These are phyloP conservation scores for Pseudonitzschia pungens DNA, from an alignment of 108 stramenopile genomes.

Conservation along the genomic window DNA sequence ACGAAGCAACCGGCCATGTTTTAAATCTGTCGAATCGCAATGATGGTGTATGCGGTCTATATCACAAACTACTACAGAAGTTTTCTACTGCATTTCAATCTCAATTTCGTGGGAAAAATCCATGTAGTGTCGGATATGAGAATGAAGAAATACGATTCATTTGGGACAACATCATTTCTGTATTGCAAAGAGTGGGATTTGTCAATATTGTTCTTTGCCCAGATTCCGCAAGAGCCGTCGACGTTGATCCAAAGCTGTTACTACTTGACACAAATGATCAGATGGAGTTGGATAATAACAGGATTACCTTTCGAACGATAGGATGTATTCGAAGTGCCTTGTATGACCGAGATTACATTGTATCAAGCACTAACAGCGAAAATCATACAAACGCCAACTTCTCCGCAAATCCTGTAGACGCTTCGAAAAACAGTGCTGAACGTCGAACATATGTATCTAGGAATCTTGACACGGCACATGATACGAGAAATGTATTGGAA, in stretches of 20 bases:
- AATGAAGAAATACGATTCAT: background rate
- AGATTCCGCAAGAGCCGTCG: background rate
- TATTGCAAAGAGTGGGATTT: background rate
- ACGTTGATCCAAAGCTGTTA: background rate
- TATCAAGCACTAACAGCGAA: too few relatives aligned
- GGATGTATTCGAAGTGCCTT: background rate
- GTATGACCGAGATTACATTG: background rate
- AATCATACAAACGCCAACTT: background rate
- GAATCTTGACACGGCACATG: background rate
- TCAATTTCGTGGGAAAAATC: background rate
- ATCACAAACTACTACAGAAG: background rate
- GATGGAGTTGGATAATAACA: background rate
- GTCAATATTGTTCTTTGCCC: background rate
- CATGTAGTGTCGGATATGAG: background rate
- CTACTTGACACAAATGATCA: background rate
- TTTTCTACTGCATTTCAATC: background rate
- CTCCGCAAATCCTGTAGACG: background rate
- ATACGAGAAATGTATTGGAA: background rate
- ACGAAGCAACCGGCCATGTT: background rate
- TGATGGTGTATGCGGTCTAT: background rate
- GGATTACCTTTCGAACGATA: background rate
- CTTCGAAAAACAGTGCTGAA: background rate
- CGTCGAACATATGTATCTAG: too few relatives aligned
- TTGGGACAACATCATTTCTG: constrained; percentile 11
- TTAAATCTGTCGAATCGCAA: background rate